Evolutionary conservation across 257 asterid genomes (phyloP).

Genomic region (Nicotiana benthamiana): DNA sequence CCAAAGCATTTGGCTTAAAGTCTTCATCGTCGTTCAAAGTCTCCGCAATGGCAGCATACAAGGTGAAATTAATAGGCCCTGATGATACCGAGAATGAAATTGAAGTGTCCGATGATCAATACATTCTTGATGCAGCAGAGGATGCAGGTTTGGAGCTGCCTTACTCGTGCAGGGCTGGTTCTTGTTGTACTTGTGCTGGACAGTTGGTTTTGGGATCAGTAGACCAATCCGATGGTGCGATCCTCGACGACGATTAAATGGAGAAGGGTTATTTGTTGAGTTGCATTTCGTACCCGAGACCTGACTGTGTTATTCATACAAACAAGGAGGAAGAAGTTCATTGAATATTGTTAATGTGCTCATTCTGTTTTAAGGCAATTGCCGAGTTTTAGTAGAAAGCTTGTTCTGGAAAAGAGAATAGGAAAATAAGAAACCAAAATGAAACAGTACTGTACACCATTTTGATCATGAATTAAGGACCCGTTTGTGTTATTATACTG

Average conservation of each 20-base stretch:
- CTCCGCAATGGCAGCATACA: slow-evolving; percentile 30
- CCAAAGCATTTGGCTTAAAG: slow-evolving; percentile 13
- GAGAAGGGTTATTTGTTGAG: slow-evolving; percentile 31
- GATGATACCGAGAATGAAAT: slow-evolving; percentile 24
- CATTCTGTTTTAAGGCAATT: background rate
- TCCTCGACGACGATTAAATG: slow-evolving; percentile 28
- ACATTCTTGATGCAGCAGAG: slow-evolving; percentile 40
- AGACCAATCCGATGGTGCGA: slow-evolving; percentile 40
- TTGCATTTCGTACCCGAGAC: slow-evolving; percentile 31
- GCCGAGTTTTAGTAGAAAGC: background rate
- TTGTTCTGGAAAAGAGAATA: background rate
- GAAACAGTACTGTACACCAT: background rate
- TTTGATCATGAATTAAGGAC: no score
- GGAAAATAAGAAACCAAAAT: background rate
- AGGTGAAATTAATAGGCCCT: slow-evolving; percentile 34
- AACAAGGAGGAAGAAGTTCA: slow-evolving; percentile 36
- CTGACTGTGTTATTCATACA: slow-evolving; percentile 31
- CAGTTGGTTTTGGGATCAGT: slow-evolving; percentile 22
- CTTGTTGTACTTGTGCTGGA: slow-evolving; percentile 40
- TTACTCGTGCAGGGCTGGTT: slow-evolving; percentile 37
- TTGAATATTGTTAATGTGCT: background rate
- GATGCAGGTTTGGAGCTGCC: slow-evolving; percentile 31
- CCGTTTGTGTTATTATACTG: no score
- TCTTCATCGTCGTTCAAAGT: slow-evolving; percentile 3
- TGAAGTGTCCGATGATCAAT: slow-evolving; percentile 30